phyloP scores from a whole-genome alignment of 331 rosid genomes.

The Acacia pycnantha region DNA sequence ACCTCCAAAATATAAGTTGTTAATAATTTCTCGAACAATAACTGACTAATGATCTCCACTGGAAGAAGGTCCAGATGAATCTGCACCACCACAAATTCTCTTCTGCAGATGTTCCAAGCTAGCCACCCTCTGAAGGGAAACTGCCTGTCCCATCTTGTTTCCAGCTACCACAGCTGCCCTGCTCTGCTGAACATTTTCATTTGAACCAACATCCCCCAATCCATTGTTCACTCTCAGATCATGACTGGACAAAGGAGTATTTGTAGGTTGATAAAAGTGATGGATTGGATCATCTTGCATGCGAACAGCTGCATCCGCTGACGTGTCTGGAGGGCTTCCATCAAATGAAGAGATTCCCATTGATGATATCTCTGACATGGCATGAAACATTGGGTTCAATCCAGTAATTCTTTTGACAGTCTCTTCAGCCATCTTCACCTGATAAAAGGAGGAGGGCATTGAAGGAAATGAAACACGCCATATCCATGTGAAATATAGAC shows the following conservation, averaged over 20 bases:
- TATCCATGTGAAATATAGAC: constrained; percentile 3
- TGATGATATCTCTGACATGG: constrained; percentile 57
- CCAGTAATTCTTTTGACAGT: constrained; percentile 68
- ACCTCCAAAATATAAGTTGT: constrained; percentile 14
- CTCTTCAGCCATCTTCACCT: constrained; percentile 94
- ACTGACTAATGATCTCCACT: constrained; percentile 44
- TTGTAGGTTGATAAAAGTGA: constrained; percentile 45
- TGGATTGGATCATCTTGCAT: constrained; percentile 61
- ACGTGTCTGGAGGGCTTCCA: constrained; percentile 78
- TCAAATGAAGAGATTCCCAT: constrained; percentile 57
- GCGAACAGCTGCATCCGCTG: constrained; percentile 62
- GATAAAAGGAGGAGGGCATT: background rate
- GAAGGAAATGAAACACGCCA: constrained; percentile 19
- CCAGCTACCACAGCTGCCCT: constrained; percentile 36
- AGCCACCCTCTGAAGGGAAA: constrained; percentile 78
- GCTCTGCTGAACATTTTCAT: constrained; percentile 47
- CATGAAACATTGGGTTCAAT: constrained; percentile 48
- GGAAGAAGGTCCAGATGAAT: constrained; percentile 38
- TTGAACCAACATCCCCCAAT: constrained; percentile 44
- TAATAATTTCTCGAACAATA: constrained; percentile 10
- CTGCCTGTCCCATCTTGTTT: constrained; percentile 51
- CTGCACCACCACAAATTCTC: constrained; percentile 61
- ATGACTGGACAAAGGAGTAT: constrained; percentile 34
- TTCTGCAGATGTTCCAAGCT: constrained; percentile 97
- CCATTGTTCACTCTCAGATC: constrained; percentile 42